Conservation (phyloP, 2,329 filamentous ascomycete genomes). For the Alternaria postmessia region DNA sequence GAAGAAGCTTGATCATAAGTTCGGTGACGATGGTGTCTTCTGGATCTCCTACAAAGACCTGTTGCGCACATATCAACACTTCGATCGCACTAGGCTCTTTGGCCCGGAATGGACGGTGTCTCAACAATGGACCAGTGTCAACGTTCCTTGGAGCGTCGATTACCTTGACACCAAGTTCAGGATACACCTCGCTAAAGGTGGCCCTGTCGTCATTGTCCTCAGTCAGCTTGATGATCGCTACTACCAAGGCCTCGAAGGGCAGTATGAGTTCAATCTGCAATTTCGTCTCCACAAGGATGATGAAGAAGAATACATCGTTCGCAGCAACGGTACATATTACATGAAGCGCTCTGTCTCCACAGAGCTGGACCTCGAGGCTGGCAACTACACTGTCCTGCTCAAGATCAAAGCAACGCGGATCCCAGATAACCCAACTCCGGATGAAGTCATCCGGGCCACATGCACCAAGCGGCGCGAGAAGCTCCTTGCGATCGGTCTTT, state of each 20-base stretch:
- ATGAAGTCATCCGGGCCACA: conserved; percentile 72
- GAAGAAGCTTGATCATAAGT: conserved; percentile 73
- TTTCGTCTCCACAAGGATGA: conserved; percentile 67
- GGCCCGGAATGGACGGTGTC: conserved; percentile 67
- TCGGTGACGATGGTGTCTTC: conserved; percentile 76
- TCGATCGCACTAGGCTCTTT: conserved; percentile 69
- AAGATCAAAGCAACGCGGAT: conserved; percentile 74
- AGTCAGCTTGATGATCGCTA: conserved; percentile 69
- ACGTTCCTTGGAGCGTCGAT: conserved; percentile 67
- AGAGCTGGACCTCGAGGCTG: conserved; percentile 76
- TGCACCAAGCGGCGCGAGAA: conserved; percentile 74
- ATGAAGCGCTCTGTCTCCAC: conserved; percentile 80
- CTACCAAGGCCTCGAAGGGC: conserved; percentile 64
- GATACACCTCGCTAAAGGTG: conserved; percentile 60
- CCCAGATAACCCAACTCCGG: conserved; percentile 61
- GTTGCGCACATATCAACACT: conserved; percentile 65
- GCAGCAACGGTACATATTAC: conserved; percentile 63
- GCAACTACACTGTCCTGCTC: conserved; percentile 77
- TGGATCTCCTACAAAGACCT: conserved; percentile 69
- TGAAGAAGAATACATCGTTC: conserved; percentile 67
- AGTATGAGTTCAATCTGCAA: conserved; percentile 65
- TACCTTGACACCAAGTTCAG: conserved; percentile 69
- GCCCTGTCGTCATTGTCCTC: conserved; percentile 66
- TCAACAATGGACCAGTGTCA: conserved; percentile 68
- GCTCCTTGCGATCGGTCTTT: conserved; percentile 72